These are phyloP conservation scores for Arthrobotrys musiformis DNA, from an alignment of 2,329 filamentous ascomycete genomes.

Conservation along the genomic window DNA sequence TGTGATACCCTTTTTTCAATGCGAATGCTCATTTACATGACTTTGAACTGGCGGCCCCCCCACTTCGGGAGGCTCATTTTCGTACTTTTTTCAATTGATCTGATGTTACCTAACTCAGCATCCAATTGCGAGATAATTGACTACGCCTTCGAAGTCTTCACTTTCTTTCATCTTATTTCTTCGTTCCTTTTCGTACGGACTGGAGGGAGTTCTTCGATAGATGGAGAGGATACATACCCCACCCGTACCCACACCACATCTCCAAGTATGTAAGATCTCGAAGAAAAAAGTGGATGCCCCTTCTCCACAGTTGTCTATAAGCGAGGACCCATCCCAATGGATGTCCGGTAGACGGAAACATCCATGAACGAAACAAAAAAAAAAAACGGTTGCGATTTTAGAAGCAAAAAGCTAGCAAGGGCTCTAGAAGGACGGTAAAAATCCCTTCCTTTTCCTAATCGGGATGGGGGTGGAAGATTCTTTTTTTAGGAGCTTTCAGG, in stretches of 20 bases:
- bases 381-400: no score
- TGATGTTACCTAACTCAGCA: neutral
- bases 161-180: no score
- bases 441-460: neutral
- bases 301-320: constrained; percentile 18
- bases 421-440: constrained; percentile 1
- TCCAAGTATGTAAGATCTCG: neutral
- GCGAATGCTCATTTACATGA: constrained; percentile 3
- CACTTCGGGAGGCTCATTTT: constrained; percentile 4
- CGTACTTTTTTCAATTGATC: no score
- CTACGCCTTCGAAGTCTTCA: no score
- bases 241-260: neutral
- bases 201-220: neutral
- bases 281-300: neutral
- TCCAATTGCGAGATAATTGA: constrained; percentile 31
- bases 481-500: constrained; percentile 12
- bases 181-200: neutral
- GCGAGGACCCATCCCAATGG: constrained; percentile 10
- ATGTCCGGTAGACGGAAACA: constrained; percentile 12
- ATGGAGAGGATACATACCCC: neutral
- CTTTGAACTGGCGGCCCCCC: neutral
- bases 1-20: constrained; percentile 19
- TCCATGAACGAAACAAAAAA: neutral
- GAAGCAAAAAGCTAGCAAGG: neutral
- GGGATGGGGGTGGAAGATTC: neutral